Percentiles rank a stretch among this genome's conserved stretches.
phyloP scores from a whole-genome alignment of 305 asterid genomes.

The Fraxinus sp. region DNA sequence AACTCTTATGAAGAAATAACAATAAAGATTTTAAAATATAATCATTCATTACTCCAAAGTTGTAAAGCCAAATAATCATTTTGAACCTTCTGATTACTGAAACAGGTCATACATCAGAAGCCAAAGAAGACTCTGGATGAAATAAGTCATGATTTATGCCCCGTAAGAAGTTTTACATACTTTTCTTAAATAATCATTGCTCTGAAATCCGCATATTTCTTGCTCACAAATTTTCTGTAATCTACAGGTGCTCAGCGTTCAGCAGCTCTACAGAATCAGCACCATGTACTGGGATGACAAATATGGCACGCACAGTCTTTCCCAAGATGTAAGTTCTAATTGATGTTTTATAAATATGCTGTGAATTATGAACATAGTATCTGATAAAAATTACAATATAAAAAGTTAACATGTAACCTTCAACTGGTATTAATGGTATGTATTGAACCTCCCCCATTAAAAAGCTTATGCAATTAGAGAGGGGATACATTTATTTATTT shows the following conservation, averaged over 20 bases:
- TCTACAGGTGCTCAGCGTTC: slow-evolving; percentile 85
- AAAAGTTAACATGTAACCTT: not conserved
- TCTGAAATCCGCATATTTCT: slow-evolving; percentile 3
- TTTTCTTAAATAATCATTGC: not conserved
- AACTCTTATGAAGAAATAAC: not conserved
- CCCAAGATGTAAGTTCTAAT: slow-evolving; percentile 65
- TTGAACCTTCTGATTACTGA: slow-evolving; percentile 24
- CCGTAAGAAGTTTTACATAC: slow-evolving; percentile 50
- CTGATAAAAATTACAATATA: not conserved
- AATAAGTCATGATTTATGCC: slow-evolving; percentile 94
- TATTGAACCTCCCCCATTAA: not conserved
- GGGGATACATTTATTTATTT: not conserved
- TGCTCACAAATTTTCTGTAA: slow-evolving; percentile 20
- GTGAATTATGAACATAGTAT: not conserved
- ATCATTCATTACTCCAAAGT: not conserved
- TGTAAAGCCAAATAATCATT: not conserved
- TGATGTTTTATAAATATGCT: not conserved
- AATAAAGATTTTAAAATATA: slow-evolving; percentile 2
- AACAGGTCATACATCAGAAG: slow-evolving; percentile 96
- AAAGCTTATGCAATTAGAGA: not conserved
- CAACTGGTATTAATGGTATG: not conserved
- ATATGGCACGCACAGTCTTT: slow-evolving; percentile 94
- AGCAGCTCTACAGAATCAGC: slow-evolving; percentile 95
- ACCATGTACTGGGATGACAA: slow-evolving; percentile 99
- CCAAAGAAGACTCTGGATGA: slow-evolving; percentile 95